Evolutionary conservation across 371 early-diverging fungal genomes (phyloP), one percentile per base, ranked within the genome.

Genomic region (Apophysomyces variabilis): DNA sequence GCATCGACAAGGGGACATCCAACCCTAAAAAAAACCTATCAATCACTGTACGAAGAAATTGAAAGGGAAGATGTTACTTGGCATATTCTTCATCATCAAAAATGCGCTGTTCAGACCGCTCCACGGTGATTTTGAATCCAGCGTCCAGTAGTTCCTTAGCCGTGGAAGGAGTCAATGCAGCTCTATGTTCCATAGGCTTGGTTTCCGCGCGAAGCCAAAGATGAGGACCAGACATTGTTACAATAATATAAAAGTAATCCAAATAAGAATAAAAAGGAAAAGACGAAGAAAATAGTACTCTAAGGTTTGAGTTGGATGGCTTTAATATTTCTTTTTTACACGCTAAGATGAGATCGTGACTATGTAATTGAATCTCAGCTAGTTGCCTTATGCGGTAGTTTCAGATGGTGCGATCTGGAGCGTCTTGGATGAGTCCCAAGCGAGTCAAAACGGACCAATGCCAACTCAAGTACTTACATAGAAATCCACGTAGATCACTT

Each of bases 191-290:
- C 84, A 94, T 92, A 57, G 92, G 90, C 91, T 98, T 98, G 68
- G 95, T 95, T 80, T 98, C 99, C 59, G 95, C 95, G 72, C 99
- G 91, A 62, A 98, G 90, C 97, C 96, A 96, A 63, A 98, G 89
- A 74, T 97, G 95, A 82, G 83, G 83, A 64, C 64, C 54, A 21
- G 54, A 50, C 54, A 50, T 26, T 41, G 41, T 41, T 41, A 11
- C 1, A 11, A 41, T 56, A 38, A 54, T 21, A 18, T 26, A 26
- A 3, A 26, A 3, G 32, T 26, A 0, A 26, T 26, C 32, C 32
- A n/a, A 47, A 18, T 50, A 26, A 38, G 38, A 56, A 38, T 14
- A 38, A 7, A 39, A 38, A 57, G 13, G 56, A 16, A 38, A 54
- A 62, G 56, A 62, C n/a, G 26, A 39, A 41, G 11, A 13, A 54